Percentiles rank a stretch among this genome's conserved stretches.
Evolutionary conservation across 805 yeast genomes (phyloP).

Genomic region (Nakazawaea molendinolei): DNA sequence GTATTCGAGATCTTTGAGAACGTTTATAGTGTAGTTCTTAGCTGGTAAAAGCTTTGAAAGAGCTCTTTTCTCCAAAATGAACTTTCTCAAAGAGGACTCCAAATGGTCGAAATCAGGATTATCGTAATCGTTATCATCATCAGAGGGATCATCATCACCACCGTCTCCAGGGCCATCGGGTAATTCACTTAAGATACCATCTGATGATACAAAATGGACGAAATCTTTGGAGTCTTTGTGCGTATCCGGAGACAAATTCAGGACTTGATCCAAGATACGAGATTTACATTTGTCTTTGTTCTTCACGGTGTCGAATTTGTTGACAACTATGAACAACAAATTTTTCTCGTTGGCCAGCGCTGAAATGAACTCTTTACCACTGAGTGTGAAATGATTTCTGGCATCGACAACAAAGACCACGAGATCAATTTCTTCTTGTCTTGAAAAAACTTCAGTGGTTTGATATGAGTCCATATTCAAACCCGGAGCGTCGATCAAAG

Average conservation of each 20-base stretch:
- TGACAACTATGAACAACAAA: conserved; percentile 88
- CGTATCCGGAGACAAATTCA: conserved; percentile 82
- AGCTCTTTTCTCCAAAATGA: conserved; percentile 84
- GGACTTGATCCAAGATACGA: conserved; percentile 78
- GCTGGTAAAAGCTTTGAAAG: conserved; percentile 89
- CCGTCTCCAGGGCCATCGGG: conserved; percentile 31
- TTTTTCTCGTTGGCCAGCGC: conserved; percentile 89
- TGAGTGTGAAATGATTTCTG: conserved; percentile 89
- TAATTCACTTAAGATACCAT: conserved; percentile 32
- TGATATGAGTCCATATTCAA: conserved; percentile 87
- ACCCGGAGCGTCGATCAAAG: conserved; percentile 96
- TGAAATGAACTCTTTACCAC: conserved; percentile 89
- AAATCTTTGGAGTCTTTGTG: conserved; percentile 83
- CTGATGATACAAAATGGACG: conserved; percentile 84
- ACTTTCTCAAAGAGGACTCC: conserved; percentile 79
- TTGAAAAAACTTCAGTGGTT: conserved; percentile 89
- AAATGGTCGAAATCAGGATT: conserved; percentile 71
- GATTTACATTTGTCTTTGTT: conserved; percentile 75
- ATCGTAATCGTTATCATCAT: conserved; percentile 17
- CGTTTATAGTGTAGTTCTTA: conserved; percentile 70
- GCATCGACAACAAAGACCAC: conserved; percentile 96
- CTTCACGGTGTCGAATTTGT: conserved; percentile 79
- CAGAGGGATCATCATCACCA: conserved; percentile 18
- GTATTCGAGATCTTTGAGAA: conserved; percentile 54
- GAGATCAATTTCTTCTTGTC: conserved; percentile 95